Evolutionary conservation across 441 rosid species (phyloP).

Genomic region (Populus hybrid): DNA sequence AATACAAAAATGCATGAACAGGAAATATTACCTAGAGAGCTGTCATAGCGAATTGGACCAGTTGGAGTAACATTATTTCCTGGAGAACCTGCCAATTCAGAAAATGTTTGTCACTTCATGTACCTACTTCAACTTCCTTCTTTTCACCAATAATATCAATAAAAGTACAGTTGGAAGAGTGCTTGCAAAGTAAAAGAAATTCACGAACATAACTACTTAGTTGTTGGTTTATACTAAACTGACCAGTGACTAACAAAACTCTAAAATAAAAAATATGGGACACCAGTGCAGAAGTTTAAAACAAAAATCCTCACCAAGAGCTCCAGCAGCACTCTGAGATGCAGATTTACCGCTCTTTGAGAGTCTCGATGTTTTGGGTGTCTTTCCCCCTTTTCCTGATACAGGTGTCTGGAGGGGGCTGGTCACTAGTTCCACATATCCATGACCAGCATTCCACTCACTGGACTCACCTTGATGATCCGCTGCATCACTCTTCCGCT

Average conservation of each 20-base stretch:
- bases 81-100: slow-evolving; percentile 79
- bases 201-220: neutral
- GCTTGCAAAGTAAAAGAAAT: slow-evolving; percentile 3
- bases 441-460: slow-evolving; percentile 51
- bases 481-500: slow-evolving; percentile 66
- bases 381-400: slow-evolving; percentile 72
- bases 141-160: slow-evolving; percentile 2
- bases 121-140: slow-evolving; percentile 13
- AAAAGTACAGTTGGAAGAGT: neutral
- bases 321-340: slow-evolving; percentile 52
- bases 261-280: slow-evolving; percentile 5
- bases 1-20: slow-evolving; percentile 5
- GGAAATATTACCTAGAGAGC: slow-evolving; percentile 75
- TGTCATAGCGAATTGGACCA: slow-evolving; percentile 97
- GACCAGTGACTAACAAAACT: neutral
- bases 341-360: slow-evolving; percentile 56
- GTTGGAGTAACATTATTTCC: slow-evolving; percentile 72
- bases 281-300: slow-evolving; percentile 3
- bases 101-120: slow-evolving; percentile 22
- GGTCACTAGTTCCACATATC: slow-evolving; percentile 40
- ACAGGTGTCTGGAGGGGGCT: slow-evolving; percentile 73
- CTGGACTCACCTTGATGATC: slow-evolving; percentile 51
- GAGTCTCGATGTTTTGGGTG: slow-evolving; percentile 57
- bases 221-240: neutral
- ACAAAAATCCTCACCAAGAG: slow-evolving; percentile 53